These are phyloP conservation scores for Spinacia oleracea DNA, from an alignment of 179 eudicot genomes.

Conservation along the genomic window DNA sequence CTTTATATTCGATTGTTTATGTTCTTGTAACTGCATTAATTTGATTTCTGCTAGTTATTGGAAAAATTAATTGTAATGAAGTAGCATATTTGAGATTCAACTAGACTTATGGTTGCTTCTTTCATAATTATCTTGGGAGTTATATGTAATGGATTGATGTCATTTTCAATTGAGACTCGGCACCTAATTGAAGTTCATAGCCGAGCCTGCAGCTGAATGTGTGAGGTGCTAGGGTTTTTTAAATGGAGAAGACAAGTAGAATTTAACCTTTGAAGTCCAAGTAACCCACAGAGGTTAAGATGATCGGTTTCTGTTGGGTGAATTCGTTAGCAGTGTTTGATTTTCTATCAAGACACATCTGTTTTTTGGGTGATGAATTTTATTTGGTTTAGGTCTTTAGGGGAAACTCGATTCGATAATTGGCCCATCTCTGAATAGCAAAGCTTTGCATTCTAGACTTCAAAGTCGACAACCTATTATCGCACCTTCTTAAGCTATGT, in stretches of 20 bases:
- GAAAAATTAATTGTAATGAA: too few relatives aligned
- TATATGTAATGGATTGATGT: not conserved
- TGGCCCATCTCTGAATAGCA: too few relatives aligned
- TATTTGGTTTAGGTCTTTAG: too few relatives aligned
- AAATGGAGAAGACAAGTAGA: not conserved
- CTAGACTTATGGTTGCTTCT: not conserved
- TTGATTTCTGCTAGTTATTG: not conserved
- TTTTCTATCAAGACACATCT: too few relatives aligned
- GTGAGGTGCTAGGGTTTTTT: not conserved
- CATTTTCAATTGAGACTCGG: not conserved
- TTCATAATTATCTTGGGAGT: not conserved
- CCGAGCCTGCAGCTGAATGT: not conserved
- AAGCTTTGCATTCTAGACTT: not conserved
- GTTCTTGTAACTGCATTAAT: not conserved
- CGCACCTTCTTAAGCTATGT: not conserved
- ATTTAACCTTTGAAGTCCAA: too few relatives aligned
- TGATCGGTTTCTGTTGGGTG: too few relatives aligned
- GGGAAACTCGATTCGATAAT: too few relatives aligned
- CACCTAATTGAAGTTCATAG: too few relatives aligned
- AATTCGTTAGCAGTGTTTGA: too few relatives aligned
- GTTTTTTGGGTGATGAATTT: too few relatives aligned
- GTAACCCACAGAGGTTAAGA: too few relatives aligned
- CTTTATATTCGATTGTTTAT: not conserved
- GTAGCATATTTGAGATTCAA: not conserved
- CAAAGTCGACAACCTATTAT: too few relatives aligned